These are phyloP conservation scores for Lentinula edodes DNA, from an alignment of 768 basidiomycete species.

Conservation along the genomic window DNA sequence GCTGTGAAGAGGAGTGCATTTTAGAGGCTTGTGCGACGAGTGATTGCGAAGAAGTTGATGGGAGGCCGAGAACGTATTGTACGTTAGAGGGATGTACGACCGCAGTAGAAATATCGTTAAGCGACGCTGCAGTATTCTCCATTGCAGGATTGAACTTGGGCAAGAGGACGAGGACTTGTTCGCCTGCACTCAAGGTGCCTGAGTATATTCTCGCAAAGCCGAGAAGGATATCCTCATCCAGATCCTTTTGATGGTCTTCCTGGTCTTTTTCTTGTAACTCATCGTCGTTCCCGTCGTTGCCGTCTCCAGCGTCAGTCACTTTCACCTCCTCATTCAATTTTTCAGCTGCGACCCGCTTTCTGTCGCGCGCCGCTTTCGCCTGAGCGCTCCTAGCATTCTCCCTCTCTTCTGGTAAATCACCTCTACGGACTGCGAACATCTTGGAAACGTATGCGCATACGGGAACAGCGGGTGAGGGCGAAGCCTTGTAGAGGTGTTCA, in stretches of 20 bases:
- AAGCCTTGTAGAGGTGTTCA: conserved; percentile 71
- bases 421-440: conserved; percentile 88
- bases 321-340: conserved; percentile 3
- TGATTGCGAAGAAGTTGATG: not conserved
- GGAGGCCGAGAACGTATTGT: not conserved
- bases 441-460: conserved; percentile 92
- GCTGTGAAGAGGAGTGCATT: not conserved
- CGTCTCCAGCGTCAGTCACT: not conserved
- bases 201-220: conserved; percentile 95
- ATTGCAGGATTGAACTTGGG: conserved; percentile 79
- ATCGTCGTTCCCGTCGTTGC: not conserved
- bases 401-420: conserved; percentile 85
- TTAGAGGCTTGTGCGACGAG: not conserved
- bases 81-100: not conserved
- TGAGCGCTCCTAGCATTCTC: conserved; percentile 72
- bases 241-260: conserved; percentile 18
- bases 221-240: conserved; percentile 61
- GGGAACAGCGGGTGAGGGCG: conserved; percentile 47
- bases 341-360: conserved; percentile 17
- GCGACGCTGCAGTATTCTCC: conserved; percentile 52
- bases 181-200: conserved; percentile 67
- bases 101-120: conserved; percentile 36
- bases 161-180: conserved; percentile 64
- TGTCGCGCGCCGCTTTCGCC: conserved; percentile 59
- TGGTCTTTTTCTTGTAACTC: conserved; percentile 9